A percentile compares a stretch with the other conserved stretches of the same genome.
Evolutionary conservation across 2,329 filamentous ascomycete genomes (phyloP).

Genomic region (Hymenoscyphus occultus): DNA sequence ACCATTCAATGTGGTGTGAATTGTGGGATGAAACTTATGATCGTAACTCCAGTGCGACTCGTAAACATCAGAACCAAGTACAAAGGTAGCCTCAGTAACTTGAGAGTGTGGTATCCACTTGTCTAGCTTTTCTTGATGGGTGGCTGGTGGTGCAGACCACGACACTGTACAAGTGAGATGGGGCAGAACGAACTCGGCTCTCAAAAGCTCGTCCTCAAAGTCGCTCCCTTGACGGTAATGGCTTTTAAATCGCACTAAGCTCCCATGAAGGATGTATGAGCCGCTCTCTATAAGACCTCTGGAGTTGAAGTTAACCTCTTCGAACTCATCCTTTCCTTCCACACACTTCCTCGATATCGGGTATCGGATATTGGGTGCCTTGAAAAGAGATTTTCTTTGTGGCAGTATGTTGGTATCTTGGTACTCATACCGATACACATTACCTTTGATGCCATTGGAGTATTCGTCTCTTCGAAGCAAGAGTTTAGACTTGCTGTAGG

Average conservation of each 20-base stretch:
- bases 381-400: conserved; percentile 25
- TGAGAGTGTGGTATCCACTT: conserved; percentile 53
- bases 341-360: conserved; percentile 47
- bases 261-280: conserved; percentile 51
- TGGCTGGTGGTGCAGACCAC: conserved; percentile 51
- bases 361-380: conserved; percentile 36
- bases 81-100: conserved; percentile 52
- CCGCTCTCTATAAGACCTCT: conserved; percentile 52
- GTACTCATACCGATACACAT: conserved; percentile 51
- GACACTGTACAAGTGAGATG: conserved; percentile 53
- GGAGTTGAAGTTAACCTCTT: conserved; percentile 50
- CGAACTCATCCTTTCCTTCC: conserved; percentile 43
- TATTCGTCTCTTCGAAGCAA: conserved; percentile 37
- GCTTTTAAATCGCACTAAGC: conserved; percentile 52
- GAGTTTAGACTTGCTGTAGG: conserved; percentile 46
- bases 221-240: conserved; percentile 52
- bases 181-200: conserved; percentile 51
- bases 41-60: conserved; percentile 49
- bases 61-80: conserved; percentile 50
- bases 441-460: conserved; percentile 39
- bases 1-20: conserved; percentile 49
- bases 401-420: conserved; percentile 33
- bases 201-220: conserved; percentile 53
- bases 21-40: conserved; percentile 47
- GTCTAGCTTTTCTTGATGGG: conserved; percentile 49